These are phyloP conservation scores for Kitagawia praeruptora DNA, from an alignment of 129 eudicot genomes.

Conservation along the genomic window DNA sequence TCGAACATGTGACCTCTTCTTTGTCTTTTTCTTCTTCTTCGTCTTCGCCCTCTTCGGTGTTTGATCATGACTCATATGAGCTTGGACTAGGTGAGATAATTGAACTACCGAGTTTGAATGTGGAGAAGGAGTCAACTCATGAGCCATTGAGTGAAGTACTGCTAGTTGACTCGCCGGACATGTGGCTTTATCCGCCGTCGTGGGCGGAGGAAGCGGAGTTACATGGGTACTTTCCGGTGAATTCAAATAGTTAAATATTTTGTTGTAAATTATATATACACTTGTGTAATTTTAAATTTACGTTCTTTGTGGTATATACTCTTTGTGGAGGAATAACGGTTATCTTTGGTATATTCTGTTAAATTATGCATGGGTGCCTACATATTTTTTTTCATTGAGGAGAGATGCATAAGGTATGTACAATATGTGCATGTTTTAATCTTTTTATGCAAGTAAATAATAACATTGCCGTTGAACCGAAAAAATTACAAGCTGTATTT, in stretches of 20 bases:
- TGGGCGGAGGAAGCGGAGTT: constrained; percentile 32
- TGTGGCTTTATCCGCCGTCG: constrained; percentile 57
- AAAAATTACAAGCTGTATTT: too few species aligned
- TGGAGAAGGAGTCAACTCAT: constrained; percentile 32
- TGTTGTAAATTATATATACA: neutral
- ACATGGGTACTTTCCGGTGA: constrained; percentile 13
- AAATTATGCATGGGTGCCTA: too few species aligned
- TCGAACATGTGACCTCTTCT: too few species aligned
- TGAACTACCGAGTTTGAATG: constrained; percentile 64
- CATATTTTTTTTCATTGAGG: too few species aligned
- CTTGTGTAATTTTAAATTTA: neutral
- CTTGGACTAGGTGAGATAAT: constrained; percentile 42
- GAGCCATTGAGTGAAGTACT: constrained; percentile 30
- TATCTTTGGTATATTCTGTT: neutral
- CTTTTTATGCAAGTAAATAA: neutral
- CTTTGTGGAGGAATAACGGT: neutral
- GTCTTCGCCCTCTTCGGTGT: neutral
- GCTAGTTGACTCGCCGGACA: constrained; percentile 52
- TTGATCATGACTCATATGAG: constrained; percentile 24
- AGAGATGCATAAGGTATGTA: too few species aligned
- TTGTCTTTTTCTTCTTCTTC: neutral
- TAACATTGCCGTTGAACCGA: too few species aligned
- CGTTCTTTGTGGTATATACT: neutral
- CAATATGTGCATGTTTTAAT: neutral
- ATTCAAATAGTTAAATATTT: neutral